Conservation (phyloP, 2,329 filamentous ascomycete genomes). For the Diaporthe eres region DNA sequence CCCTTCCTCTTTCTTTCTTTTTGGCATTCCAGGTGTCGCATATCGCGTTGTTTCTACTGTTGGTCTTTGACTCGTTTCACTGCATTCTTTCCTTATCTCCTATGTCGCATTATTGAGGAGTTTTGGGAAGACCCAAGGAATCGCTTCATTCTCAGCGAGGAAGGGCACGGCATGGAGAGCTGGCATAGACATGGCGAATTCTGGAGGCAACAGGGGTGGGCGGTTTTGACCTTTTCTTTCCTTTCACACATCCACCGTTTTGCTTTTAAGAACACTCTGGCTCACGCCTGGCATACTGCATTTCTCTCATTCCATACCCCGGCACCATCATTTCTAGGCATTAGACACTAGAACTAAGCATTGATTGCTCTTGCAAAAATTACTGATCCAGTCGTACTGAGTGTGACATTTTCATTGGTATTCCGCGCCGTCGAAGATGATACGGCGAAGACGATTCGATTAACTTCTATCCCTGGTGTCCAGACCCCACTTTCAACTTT, state of each 20-base stretch:
- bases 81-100: background rate
- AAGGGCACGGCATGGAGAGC: background rate
- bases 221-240: background rate
- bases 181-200: background rate
- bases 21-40: background rate
- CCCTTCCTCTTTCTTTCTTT: background rate
- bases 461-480: background rate
- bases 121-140: background rate
- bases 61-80: background rate
- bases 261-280: conserved; percentile 14
- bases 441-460: background rate
- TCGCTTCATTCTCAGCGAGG: background rate
- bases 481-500: background rate
- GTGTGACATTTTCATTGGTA: background rate
- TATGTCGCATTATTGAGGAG: background rate
- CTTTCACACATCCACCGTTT: background rate
- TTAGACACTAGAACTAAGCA: conserved; percentile 4
- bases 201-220: background rate
- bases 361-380: background rate
- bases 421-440: background rate
- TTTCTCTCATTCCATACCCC: conserved; percentile 22
- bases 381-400: background rate
- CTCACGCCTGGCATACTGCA: conserved; percentile 8
- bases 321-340: background rate
- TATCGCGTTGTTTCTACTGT: background rate